Conservation (phyloP, 1,284 basidiomycete species). For the Cryptococcus sp. region DNA sequence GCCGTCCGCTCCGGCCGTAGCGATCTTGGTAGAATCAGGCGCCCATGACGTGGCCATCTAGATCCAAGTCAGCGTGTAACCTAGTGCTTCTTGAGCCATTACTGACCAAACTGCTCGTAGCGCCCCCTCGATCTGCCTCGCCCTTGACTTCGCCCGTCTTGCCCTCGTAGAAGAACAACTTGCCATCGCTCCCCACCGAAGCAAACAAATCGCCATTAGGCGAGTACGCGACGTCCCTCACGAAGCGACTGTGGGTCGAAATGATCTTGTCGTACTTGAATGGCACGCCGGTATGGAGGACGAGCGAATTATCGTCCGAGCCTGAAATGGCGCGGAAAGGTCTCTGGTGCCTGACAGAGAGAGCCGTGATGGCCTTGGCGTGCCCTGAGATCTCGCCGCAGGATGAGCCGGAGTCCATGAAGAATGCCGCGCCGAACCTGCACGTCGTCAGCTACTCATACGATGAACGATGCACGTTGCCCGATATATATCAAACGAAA, state of each 20-base stretch:
- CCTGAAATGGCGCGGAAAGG: constrained; percentile 90
- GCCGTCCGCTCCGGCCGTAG: constrained; percentile 84
- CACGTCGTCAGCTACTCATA: neutral
- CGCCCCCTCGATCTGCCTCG: constrained; percentile 62
- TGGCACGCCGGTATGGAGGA: constrained; percentile 75
- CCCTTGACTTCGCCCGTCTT: constrained; percentile 77
- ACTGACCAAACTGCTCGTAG: constrained; percentile 68
- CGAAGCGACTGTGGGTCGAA: constrained; percentile 88
- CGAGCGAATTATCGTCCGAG: constrained; percentile 77
- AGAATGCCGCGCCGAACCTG: constrained; percentile 84
- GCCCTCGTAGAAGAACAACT: constrained; percentile 88
- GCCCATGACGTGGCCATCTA: constrained; percentile 79
- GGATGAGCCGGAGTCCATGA: constrained; percentile 82
- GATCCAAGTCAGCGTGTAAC: neutral
- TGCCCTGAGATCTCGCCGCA: constrained; percentile 94
- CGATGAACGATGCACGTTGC: neutral
- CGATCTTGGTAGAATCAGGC: constrained; percentile 69
- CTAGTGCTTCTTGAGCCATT: neutral
- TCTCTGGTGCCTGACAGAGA: constrained; percentile 83
- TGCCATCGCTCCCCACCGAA: constrained; percentile 88
- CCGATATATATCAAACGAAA: neutral
- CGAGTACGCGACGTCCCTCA: constrained; percentile 86
- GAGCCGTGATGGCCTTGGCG: constrained; percentile 87
- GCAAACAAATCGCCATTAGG: constrained; percentile 80
- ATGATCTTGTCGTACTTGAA: constrained; percentile 92